Percentiles rank a stretch among this genome's conserved stretches.
These are phyloP conservation scores for Cercospora canescens DNA, from an alignment of 2,329 filamentous ascomycete genomes.

Conservation along the genomic window DNA sequence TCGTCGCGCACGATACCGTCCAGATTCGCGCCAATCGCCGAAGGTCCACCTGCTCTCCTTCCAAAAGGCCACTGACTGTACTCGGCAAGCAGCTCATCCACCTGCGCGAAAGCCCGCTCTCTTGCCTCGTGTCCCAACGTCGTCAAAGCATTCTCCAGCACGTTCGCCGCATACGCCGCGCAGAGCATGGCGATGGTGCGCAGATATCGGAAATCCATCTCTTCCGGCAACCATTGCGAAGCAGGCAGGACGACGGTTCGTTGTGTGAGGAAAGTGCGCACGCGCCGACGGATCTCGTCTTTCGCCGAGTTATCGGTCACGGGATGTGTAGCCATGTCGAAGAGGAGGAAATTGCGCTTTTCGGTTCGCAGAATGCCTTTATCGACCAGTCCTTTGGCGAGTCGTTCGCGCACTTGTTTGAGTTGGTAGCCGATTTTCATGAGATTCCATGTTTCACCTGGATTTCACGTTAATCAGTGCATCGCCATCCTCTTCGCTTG, in stretches of 20 bases:
- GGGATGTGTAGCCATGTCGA: conserved; percentile 99
- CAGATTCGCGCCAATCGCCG: conserved; percentile 89
- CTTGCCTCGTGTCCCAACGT: conserved; percentile 91
- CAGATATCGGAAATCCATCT: conserved; percentile 89
- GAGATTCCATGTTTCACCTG: conserved; percentile 98
- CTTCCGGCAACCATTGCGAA: conserved; percentile 88
- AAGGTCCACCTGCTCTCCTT: conserved; percentile 70
- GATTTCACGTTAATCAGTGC: conserved; percentile 6
- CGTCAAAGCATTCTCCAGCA: conserved; percentile 94
- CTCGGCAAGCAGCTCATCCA: conserved; percentile 91
- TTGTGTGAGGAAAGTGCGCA: conserved; percentile 88
- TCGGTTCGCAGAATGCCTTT: conserved; percentile 98
- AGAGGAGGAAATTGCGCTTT: conserved; percentile 98
- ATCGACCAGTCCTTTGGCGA: conserved; percentile 96
- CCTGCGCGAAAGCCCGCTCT: conserved; percentile 93
- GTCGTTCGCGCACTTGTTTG: conserved; percentile 96
- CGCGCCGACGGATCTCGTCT: conserved; percentile 91
- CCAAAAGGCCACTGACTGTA: conserved; percentile 98
- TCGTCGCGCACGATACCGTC: conserved; percentile 86
- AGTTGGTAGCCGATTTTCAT: conserved; percentile 99
- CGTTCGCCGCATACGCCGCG: conserved; percentile 95
- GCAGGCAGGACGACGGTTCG: conserved; percentile 86
- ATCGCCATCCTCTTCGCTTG: too few species aligned
- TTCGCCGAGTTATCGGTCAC: conserved; percentile 96
- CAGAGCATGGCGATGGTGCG: conserved; percentile 96